Base-by-base conservation (phyloP, 2,329 filamentous ascomycete genomes). In the Coniochaeta pulveracea region DNA sequence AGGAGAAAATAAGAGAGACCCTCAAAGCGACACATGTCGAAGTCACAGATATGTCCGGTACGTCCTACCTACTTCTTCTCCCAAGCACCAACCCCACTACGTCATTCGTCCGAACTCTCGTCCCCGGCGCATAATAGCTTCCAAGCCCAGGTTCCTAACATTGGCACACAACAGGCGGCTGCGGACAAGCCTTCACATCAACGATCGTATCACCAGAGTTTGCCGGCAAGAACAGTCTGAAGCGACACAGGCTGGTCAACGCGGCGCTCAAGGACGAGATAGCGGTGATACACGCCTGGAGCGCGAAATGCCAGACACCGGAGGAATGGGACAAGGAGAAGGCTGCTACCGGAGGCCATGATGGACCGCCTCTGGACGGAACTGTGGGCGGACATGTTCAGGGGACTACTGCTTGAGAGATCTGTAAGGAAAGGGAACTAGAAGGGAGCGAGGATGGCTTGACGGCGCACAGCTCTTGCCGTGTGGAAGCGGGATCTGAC, bases 21-120 rank as follows among this genome's bases (percentile, higher is more conserved):
- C 66, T 95, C 35, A 68, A 75, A 37, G 85, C 86, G 15, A 67
- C 69, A 18, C 74, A 93, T 60, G 85, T 94, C 42, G 79, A 91
- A 48, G 85, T 95, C 46, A 81, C 84, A 43, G 89, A 96, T 60
- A 76, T 93, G 66, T 94, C 86, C 43, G 89, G 88, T 93, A 72
- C 38, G 64, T 18, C 11, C 10, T n/a, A 10, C 9, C 10, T 4
- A 17, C 5, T 15, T 10, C 19, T 22, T 21, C 23, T 19, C 18
- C 14, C 17, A n/a, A n/a, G n/a, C n/a, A n/a, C n/a, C n/a, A n/a
- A n/a, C 14, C 21, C 22, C 22, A 24, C 12, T 23, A 33, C 30
- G 30, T 33, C 33, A 35, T 29, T 27, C 28, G 28, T 19, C 34
- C 12, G 12, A 27, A 28, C 11, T 23, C 26, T 30, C 11, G 19